Percentiles rank a stretch among this genome's conserved stretches.
phyloP scores from a whole-genome alignment of 2,329 filamentous ascomycete species.

The Cladophialophora yegresii region DNA sequence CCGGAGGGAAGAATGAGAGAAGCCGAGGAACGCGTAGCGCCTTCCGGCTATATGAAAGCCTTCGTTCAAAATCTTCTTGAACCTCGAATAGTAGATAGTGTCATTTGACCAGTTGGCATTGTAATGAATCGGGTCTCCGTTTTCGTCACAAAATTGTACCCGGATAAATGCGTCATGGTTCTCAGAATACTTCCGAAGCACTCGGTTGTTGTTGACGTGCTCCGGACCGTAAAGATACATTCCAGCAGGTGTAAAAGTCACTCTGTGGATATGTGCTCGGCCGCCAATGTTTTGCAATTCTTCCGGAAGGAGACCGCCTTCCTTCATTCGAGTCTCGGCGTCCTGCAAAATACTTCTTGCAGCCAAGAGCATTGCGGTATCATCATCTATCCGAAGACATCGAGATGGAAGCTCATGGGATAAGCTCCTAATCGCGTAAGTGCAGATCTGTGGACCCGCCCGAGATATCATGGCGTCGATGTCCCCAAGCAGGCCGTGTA shows the following conservation, averaged over 20 bases:
- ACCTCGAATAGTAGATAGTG: slow-evolving; percentile 59
- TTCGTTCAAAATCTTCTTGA: slow-evolving; percentile 59
- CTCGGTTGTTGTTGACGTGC: slow-evolving; percentile 67
- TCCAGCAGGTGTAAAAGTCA: slow-evolving; percentile 62
- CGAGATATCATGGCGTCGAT: slow-evolving; percentile 44
- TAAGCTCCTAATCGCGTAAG: slow-evolving; percentile 57
- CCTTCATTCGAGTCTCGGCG: slow-evolving; percentile 45
- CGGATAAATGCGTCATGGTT: slow-evolving; percentile 67
- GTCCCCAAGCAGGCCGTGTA: slow-evolving; percentile 50
- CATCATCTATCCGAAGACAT: slow-evolving; percentile 53
- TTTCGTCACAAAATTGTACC: slow-evolving; percentile 73
- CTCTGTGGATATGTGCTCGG: slow-evolving; percentile 56
- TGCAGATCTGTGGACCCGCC: slow-evolving; percentile 48
- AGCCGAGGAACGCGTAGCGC: slow-evolving; percentile 68
- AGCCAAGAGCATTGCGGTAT: slow-evolving; percentile 47
- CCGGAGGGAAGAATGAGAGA: slow-evolving; percentile 76
- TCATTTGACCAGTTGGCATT: slow-evolving; percentile 55
- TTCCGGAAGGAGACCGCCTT: slow-evolving; percentile 36
- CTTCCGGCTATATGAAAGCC: slow-evolving; percentile 67
- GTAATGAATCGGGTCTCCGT: slow-evolving; percentile 64
- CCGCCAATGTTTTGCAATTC: slow-evolving; percentile 30
- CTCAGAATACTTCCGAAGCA: slow-evolving; percentile 65
- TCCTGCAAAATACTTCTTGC: slow-evolving; percentile 47
- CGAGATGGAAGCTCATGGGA: slow-evolving; percentile 51
- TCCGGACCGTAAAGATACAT: slow-evolving; percentile 53